Base-by-base conservation (phyloP, 202 grass and related monocot genomes). In the Schoenoplectus triqueter region DNA sequence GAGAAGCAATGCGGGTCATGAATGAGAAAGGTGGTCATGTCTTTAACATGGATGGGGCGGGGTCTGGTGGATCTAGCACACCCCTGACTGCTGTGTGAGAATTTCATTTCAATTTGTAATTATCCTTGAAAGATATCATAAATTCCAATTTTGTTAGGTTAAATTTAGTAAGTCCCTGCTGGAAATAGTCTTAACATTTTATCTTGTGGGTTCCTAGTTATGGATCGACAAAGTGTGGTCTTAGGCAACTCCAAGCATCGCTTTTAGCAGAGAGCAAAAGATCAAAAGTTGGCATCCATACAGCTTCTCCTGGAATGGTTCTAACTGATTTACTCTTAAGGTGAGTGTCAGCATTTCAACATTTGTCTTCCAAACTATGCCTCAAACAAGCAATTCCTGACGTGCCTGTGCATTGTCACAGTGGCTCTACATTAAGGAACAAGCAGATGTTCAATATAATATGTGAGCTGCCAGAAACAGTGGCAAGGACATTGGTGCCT, bases 371-470 rank as follows among this genome's bases (percentile, higher is more conserved):
- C 19, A 46, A 69, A 79, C 57, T 21, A 84, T 73, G 42, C 41
- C 40, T 40, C 1, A 9, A 6, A 15, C 4, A 15, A 79, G 84
- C 45, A 5, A 87, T 81, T 8, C 18, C 7, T 80, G 45, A 66
- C 55, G 18, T 15, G 48, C 50, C 49, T 6, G 51, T 66, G 54
- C 77, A 41, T 63, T 54, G n/a, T 91, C 77, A 87, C 88, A 99
- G 96, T 18, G 96, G 96, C 64, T 99, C 96, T 82, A 89, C 93
- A 70, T 82, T 99, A 80, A 94, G 89, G 80, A 99, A 99, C 83
- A 99, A 99, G 82, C 91, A 98, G 78, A 90, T 98, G 95, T 98
- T 98, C 86, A 98, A 98, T 75, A 86, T 98, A 81, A 95, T 98
- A 80, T 95, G 95, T 0, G 95, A 98, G 90, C 95, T 98, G 86